These are phyloP conservation scores for Russula foetens DNA, from an alignment of 768 basidiomycete genomes.

Conservation along the genomic window DNA sequence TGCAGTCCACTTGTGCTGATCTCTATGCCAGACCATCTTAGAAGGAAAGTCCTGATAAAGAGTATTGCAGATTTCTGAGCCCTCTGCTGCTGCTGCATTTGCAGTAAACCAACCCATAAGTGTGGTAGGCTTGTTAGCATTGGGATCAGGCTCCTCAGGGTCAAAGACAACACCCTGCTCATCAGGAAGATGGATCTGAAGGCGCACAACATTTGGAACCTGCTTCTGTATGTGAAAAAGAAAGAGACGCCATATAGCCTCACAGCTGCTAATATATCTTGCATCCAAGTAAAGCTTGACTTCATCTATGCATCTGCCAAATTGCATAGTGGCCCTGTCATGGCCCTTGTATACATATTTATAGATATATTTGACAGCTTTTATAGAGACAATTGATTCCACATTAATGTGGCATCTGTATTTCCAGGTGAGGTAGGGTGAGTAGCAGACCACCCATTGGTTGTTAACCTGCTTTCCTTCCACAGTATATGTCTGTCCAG, in stretches of 20 bases:
- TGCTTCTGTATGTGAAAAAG: background rate
- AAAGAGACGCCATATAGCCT: background rate
- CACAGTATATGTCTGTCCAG: constrained; percentile 27
- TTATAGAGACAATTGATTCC: constrained; percentile 33
- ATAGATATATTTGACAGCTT: constrained; percentile 35
- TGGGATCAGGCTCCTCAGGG: constrained; percentile 19
- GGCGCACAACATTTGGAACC: background rate
- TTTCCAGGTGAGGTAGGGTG: background rate
- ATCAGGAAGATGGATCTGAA: background rate
- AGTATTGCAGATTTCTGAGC: constrained; percentile 32
- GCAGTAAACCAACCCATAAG: constrained; percentile 28
- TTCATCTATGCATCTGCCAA: constrained; percentile 27
- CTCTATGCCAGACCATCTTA: constrained; percentile 19
- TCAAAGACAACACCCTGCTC: constrained; percentile 29
- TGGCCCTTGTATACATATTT: background rate
- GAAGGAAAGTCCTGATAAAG: constrained; percentile 23
- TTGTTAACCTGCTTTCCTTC: background rate
- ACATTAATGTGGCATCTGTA: constrained; percentile 42
- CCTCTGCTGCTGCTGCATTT: constrained; percentile 8
- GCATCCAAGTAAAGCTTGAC: constrained; percentile 29
- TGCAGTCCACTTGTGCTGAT: constrained; percentile 28
- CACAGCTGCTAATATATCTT: background rate
- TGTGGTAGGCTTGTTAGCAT: constrained; percentile 24
- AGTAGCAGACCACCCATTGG: background rate
- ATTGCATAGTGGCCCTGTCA: constrained; percentile 27